phyloP scores from a whole-genome alignment of 148 eudicot species.

The Salicornia ramosissima region DNA sequence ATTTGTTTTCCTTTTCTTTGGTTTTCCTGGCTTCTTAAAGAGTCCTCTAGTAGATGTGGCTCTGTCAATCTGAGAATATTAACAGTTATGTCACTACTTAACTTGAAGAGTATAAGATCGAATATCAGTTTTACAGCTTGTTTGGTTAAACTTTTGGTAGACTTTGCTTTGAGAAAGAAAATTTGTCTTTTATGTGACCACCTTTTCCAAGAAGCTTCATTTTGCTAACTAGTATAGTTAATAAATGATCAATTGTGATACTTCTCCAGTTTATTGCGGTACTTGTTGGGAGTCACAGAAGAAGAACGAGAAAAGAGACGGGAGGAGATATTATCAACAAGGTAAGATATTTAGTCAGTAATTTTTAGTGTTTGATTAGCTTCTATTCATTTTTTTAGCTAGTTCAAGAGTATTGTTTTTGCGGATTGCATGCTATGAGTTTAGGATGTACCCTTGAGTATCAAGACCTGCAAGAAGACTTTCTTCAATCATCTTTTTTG shows the following conservation, averaged over 20 bases:
- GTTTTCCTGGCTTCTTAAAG: too few species aligned
- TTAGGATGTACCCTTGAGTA: background rate
- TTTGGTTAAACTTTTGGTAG: background rate
- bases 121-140: background rate
- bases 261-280: slow-evolving; percentile 70
- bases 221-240: too few species aligned
- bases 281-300: slow-evolving; percentile 77
- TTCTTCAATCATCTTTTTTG: background rate
- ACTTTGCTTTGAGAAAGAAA: background rate
- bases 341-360: slow-evolving; percentile 42
- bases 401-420: background rate
- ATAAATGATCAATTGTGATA: slow-evolving; percentile 5
- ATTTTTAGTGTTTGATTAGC: too few species aligned
- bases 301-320: slow-evolving; percentile 87
- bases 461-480: background rate
- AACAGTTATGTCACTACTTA: too few species aligned
- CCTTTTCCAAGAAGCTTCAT: background rate
- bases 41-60: too few species aligned
- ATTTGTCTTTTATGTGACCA: background rate
- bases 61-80: too few species aligned
- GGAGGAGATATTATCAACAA: slow-evolving; percentile 91
- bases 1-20: too few species aligned
- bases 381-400: background rate
- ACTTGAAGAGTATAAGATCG: too few species aligned
- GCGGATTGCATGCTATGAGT: background rate